Percentiles rank a stretch among this genome's conserved stretches.
These are phyloP conservation scores for Mallotus japonicus DNA, from an alignment of 441 rosid species.

Conservation along the genomic window DNA sequence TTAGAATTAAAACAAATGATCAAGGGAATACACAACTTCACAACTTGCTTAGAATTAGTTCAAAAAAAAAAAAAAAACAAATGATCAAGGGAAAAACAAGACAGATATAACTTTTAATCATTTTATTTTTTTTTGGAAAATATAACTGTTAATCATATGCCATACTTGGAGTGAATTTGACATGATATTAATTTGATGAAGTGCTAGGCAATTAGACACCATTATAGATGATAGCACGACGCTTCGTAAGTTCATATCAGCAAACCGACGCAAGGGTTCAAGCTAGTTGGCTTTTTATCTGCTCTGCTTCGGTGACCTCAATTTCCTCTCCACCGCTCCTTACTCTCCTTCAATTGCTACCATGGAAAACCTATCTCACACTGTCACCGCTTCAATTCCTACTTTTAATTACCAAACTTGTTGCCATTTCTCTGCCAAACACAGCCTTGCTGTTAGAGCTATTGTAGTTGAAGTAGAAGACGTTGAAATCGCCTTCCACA, in stretches of 20 bases:
- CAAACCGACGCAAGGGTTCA: conserved; percentile 40
- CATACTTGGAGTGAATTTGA: conserved; percentile 84
- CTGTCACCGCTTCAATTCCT: conserved; percentile 58
- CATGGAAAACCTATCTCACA: conserved; percentile 25
- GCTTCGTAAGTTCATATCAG: conserved; percentile 73
- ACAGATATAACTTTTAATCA: not conserved
- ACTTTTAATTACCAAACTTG: conserved; percentile 42
- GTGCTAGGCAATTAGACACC: conserved; percentile 85
- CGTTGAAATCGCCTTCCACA: conserved; percentile 51
- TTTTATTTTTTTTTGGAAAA: too few species aligned
- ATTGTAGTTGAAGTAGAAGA: conserved; percentile 71
- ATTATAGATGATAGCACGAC: conserved; percentile 69
- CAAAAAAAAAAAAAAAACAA: too few species aligned
- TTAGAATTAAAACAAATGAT: conserved; percentile 14
- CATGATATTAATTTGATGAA: conserved; percentile 71
- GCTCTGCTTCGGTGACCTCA: conserved; percentile 65
- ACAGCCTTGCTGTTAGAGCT: conserved; percentile 73
- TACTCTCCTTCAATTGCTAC: conserved; percentile 67
- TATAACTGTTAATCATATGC: conserved; percentile 6
- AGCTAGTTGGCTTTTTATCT: conserved; percentile 54
- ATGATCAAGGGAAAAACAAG: not conserved
- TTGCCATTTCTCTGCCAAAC: conserved; percentile 55
- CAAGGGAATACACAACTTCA: conserved; percentile 8
- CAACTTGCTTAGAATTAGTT: conserved; percentile 13
- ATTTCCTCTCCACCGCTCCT: conserved; percentile 79